Evolutionary conservation across 202 grass and related monocot species (phyloP), one percentile per base, ranked within the genome.

Genomic region (Zizania palustris): DNA sequence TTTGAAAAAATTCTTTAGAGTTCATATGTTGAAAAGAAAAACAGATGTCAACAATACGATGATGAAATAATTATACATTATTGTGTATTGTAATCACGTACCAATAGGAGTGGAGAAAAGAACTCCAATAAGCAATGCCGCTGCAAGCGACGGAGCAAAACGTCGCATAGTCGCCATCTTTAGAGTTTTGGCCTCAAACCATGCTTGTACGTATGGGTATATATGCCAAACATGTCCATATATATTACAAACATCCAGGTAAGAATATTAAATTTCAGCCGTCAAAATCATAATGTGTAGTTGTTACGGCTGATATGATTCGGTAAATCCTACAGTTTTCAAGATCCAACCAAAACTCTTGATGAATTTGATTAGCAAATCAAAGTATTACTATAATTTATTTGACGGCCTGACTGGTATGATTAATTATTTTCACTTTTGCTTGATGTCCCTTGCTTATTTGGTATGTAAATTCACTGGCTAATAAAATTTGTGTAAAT

Each of bases 131-230:
- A 79, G 33, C 73, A 87, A 63, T 48, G 65, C 63, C 7, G 4
- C 41, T 1, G 67, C 60, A 20, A 66, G 46, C 33, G 61, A 28
- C 5, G 46, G 58, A 12, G 11, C 12, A 44, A 44, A 39, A 65
- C 49, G 9, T 82, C 41, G 66, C n/a, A 7, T 54, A 15, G 37
- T 41, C 36, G 72, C 49, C 84, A 87, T 87, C 37, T 53, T n/a
- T n/a, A n/a, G n/a, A n/a, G n/a, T n/a, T 42, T 2, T 54, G 16
- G 50, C 7, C 50, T 53, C 50, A 19, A 48, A 48, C 45, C 12
- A 54, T 54, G 18, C 50, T 54, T 18, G 49, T 53, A 54, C 6
- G 2, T 8, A 16, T 54, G 16, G 18, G 50, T n/a, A n/a, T n/a
- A n/a, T n/a, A n/a, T n/a, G n/a, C n/a, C 18, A 16, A 54, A 54